Percentiles rank a stretch among this genome's conserved stretches.
Conservation (phyloP, 257 asterid species). For the Cordia subcordata region DNA sequence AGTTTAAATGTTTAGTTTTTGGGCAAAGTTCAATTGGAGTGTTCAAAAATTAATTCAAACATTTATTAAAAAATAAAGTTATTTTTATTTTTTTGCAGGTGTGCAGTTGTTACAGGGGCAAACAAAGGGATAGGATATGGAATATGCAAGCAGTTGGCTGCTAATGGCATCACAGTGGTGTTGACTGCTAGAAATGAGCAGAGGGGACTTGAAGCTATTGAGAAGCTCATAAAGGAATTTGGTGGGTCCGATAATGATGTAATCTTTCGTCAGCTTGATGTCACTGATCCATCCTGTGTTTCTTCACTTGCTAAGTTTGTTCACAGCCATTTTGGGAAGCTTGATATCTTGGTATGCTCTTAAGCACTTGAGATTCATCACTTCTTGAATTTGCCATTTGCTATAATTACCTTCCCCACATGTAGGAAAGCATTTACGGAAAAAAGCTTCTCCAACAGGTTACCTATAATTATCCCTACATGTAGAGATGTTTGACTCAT, state of each 20-base stretch:
- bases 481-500: too few relatives aligned
- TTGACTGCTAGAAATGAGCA: constrained; percentile 42
- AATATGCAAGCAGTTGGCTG: constrained; percentile 36
- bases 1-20: too few relatives aligned
- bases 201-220: constrained; percentile 37
- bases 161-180: constrained; percentile 33
- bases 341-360: constrained; percentile 46
- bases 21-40: too few relatives aligned
- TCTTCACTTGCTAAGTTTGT: constrained; percentile 33
- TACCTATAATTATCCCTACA: too few relatives aligned
- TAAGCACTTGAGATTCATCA: not conserved
- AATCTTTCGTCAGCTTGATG: constrained; percentile 52
- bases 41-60: too few relatives aligned
- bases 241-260: constrained; percentile 18
- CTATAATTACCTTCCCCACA: too few relatives aligned
- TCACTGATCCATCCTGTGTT: constrained; percentile 27
- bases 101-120: constrained; percentile 50
- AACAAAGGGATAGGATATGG: constrained; percentile 49
- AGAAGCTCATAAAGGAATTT: constrained; percentile 19
- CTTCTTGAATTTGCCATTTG: not conserved
- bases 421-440: too few relatives aligned
- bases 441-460: too few relatives aligned
- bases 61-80: too few relatives aligned
- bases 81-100: constrained; percentile 10
- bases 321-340: constrained; percentile 31